A percentile compares a stretch with the other conserved stretches of the same genome.
Evolutionary conservation across 75 land plant genomes (phyloP).

Genomic region (Isoetes taiwanensis): DNA sequence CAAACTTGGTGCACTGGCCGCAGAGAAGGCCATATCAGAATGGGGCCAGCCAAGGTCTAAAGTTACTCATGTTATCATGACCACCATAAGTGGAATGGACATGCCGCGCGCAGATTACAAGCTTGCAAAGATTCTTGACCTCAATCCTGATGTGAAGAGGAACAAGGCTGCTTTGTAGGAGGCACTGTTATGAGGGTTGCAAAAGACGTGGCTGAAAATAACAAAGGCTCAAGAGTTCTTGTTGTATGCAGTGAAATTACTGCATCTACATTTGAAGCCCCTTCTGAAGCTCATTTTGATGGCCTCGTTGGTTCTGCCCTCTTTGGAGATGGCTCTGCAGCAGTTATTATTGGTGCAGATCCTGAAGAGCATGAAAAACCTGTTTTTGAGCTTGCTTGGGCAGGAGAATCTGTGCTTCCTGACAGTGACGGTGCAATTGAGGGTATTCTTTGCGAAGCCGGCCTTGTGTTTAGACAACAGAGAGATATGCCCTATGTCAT

Average conservation of each 20-base stretch:
- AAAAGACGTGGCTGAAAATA: slow-evolving; percentile 12
- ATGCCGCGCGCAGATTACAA: too few relatives aligned
- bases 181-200: slow-evolving; percentile 10
- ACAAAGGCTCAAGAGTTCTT: slow-evolving; percentile 10
- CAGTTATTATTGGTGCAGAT: background rate
- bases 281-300: background rate
- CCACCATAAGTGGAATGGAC: too few relatives aligned
- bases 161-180: slow-evolving; percentile 8
- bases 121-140: too few relatives aligned
- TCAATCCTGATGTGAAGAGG: too few relatives aligned
- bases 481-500: slow-evolving; percentile 28
- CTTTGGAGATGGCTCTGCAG: slow-evolving; percentile 5
- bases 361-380: slow-evolving; percentile 2
- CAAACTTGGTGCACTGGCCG: too few relatives aligned
- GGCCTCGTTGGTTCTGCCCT: slow-evolving; percentile 3
- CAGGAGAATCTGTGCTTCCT: too few relatives aligned
- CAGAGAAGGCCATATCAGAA: too few relatives aligned
- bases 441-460: background rate
- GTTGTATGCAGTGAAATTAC: slow-evolving; percentile 6
- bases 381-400: slow-evolving; percentile 8
- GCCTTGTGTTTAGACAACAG: slow-evolving; percentile 16
- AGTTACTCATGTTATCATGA: too few relatives aligned
- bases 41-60: too few relatives aligned
- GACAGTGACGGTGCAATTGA: slow-evolving; percentile 12
- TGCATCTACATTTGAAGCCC: too few relatives aligned